Evolutionary conservation across 208 protist species (phyloP).

Genomic region (Kentomonas sorsogonicus): DNA sequence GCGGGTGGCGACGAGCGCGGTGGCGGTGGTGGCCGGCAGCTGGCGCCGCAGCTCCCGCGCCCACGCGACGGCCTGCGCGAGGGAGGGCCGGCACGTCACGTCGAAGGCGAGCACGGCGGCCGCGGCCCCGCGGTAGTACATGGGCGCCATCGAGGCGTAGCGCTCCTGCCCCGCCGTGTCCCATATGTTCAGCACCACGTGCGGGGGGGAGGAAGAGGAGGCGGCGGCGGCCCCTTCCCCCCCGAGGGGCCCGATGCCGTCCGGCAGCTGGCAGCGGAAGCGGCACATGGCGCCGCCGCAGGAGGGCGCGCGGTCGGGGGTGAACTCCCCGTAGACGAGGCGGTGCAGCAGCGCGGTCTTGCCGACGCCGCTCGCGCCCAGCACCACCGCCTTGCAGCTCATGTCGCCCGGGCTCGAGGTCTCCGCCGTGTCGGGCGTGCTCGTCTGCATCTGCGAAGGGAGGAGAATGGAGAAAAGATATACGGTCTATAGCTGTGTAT

Average conservation of each 20-base stretch:
- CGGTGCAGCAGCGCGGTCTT: conserved; percentile 86
- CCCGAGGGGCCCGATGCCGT: conserved; percentile 31
- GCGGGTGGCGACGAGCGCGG: conserved; percentile 29
- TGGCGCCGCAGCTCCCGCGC: conserved; percentile 92
- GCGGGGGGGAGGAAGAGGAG: background rate
- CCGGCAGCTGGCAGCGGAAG: conserved; percentile 56
- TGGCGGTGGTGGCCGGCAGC: conserved; percentile 87
- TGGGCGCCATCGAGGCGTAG: conserved; percentile 84
- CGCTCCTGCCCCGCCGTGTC: conserved; percentile 89
- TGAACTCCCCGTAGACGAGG: conserved; percentile 76
- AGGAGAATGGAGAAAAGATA: too few species aligned
- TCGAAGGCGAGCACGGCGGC: conserved; percentile 96
- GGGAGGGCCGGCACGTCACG: conserved; percentile 92
- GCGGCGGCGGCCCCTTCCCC: too few species aligned
- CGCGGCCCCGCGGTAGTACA: conserved; percentile 90
- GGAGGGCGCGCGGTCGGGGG: conserved; percentile 61
- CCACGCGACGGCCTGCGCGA: conserved; percentile 94
- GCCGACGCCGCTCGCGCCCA: conserved; percentile 87
- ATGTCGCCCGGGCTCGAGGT: conserved; percentile 13
- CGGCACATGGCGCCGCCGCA: conserved; percentile 83
- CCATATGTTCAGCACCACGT: conserved; percentile 85
- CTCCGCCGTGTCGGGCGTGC: background rate
- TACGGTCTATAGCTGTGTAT: too few species aligned
- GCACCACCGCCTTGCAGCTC: conserved; percentile 85
- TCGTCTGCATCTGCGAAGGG: background rate